Base-by-base conservation (phyloP, 2,329 filamentous ascomycete genomes). In the Diaporthe nobilis region DNA sequence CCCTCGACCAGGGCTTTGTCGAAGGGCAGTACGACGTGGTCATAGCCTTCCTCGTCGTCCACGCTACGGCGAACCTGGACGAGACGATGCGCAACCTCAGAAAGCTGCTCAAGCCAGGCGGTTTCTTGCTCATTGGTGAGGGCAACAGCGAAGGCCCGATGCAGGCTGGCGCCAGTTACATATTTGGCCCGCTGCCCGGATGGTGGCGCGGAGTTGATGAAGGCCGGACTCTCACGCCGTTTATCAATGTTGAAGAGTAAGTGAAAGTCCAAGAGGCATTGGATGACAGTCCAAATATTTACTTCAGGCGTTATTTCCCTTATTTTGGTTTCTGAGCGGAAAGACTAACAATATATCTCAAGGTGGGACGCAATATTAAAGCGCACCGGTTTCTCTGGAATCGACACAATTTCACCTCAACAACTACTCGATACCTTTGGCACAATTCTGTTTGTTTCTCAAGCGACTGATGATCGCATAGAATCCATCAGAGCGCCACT, bases 31-130 rank as follows among this genome's bases (percentile, higher is more conserved):
- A 80, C 71, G 83, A 85, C 67, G n/a, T 85, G n/a, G 72, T 84
- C 1, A 73, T 85, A 51, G 82, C 81, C 0, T 80, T 80, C 2
- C 76, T 81, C 22, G 82, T 83, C 0, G 72, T 85, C 2, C 81
- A 83, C 49, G 80, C 80, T 3, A 82, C 81, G 1, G 25, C 73
- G 22, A 37, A 57, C 10, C n/a, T 83, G 13, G 72, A 81, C 72
- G 4, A 77, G n/a, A 77, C 79, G 39, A 10, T 81, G 80, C 17
- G 47, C 1, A 81, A 84, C 58, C 74, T 80, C 5, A 80, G 82
- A 13, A 76, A 76, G 7, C 76, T 85, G 1, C 74, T 85, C 0
- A 82, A 81, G 15, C 82, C 85, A 0, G 83, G 81, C 3, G 86
- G 86, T 0, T 82, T 82, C 42, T 77, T 87, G 5, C 42, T 80